Percentiles rank a stretch among this genome's conserved stretches.
These are phyloP conservation scores for Nyssa sinensis DNA, from an alignment of 148 eudicot species.

Conservation along the genomic window DNA sequence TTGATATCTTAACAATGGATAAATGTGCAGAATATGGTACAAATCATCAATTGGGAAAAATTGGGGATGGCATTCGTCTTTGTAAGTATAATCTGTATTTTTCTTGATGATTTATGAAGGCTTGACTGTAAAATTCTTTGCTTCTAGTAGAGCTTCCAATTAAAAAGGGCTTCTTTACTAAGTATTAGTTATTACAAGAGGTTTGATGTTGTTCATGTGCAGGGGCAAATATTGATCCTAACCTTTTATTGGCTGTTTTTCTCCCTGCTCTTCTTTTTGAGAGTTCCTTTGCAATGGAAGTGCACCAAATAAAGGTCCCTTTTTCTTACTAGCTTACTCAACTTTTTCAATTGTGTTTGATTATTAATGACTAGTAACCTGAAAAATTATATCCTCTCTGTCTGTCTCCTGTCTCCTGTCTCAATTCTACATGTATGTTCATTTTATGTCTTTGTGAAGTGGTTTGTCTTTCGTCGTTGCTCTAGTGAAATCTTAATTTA, in stretches of 20 bases:
- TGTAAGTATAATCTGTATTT: conserved; percentile 57
- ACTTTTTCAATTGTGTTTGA: conserved; percentile 2
- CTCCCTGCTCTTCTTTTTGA: conserved; percentile 98
- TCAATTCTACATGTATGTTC: neutral
- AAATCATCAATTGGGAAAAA: conserved; percentile 67
- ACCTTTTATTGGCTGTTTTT: conserved; percentile 90
- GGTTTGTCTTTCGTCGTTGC: conserved; percentile 5
- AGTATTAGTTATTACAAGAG: conserved; percentile 7
- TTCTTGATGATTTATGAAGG: neutral
- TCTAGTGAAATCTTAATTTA: neutral
- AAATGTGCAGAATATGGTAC: conserved; percentile 85
- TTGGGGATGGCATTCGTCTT: conserved; percentile 90
- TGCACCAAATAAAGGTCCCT: conserved; percentile 94
- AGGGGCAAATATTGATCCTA: conserved; percentile 96
- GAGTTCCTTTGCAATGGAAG: conserved; percentile 93
- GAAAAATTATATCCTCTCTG: conserved; percentile 2
- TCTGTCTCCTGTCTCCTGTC: neutral
- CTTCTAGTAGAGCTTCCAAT: conserved; percentile 4
- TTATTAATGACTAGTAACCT: neutral
- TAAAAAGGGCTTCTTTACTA: conserved; percentile 11
- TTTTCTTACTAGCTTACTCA: conserved; percentile 1
- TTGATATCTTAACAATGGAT: no score
- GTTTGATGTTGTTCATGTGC: conserved; percentile 13
- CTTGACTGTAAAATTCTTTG: neutral
- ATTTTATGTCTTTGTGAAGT: neutral